Conservation (phyloP, 2,329 filamentous ascomycete genomes). For the Coniochaeta ligniaria region DNA sequence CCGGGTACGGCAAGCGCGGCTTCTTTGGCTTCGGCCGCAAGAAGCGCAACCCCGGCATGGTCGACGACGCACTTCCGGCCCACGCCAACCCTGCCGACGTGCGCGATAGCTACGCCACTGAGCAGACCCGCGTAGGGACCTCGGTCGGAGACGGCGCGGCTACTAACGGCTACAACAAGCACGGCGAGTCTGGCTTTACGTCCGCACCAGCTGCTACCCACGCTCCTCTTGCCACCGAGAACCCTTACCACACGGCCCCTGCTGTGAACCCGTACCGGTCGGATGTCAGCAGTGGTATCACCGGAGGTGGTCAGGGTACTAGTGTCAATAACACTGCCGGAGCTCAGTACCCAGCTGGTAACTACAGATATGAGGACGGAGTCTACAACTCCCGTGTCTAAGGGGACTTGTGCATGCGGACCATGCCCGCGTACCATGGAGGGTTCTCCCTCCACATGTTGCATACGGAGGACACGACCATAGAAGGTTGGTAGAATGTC, state of each 20-base stretch:
- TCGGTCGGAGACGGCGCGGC: neutral
- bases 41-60: slow-evolving; percentile 2
- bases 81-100: slow-evolving; percentile 12
- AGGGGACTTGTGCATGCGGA: neutral
- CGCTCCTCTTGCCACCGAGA: neutral
- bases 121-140: slow-evolving; percentile 12
- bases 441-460: neutral
- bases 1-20: slow-evolving; percentile 10
- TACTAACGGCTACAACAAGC: slow-evolving; percentile 5
- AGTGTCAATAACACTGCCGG: neutral
- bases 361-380: slow-evolving; percentile 7
- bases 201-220: neutral
- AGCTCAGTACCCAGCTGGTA: slow-evolving; percentile 2
- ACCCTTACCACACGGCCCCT: neutral
- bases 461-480: neutral
- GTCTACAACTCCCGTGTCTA: slow-evolving; percentile 6
- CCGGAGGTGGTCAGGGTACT: neutral
- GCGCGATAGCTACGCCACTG: slow-evolving; percentile 12
- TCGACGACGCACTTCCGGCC: slow-evolving; percentile 7
- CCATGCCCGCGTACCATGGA: neutral
- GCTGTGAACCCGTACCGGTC: neutral
- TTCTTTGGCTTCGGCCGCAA: slow-evolving; percentile 7
- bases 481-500: neutral
- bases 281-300: neutral
- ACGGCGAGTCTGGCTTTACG: slow-evolving; percentile 4